Conservation (phyloP, 2,329 filamentous ascomycete species). For the Chaetothyriales sp. region DNA sequence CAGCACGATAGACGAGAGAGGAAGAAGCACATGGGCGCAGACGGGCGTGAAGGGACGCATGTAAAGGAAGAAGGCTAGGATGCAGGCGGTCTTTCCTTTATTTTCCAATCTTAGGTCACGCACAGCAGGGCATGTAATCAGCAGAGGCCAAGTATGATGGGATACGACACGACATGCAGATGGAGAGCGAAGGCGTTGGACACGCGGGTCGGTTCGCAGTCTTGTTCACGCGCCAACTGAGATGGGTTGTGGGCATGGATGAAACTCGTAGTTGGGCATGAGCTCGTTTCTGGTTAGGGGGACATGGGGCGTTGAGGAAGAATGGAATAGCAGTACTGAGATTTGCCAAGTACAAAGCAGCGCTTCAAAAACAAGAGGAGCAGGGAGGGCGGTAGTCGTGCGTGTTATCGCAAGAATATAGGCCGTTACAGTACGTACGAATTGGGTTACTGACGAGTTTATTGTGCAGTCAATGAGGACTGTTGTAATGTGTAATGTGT, state of each 20-base stretch:
- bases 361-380: neutral
- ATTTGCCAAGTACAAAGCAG: neutral
- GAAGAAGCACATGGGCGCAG: neutral
- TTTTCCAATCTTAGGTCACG: neutral
- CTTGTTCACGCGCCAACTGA: neutral
- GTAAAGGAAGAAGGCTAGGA: neutral
- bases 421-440: no score
- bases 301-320: neutral
- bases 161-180: neutral
- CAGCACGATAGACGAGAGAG: slow-evolving; percentile 6
- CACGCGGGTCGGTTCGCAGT: neutral
- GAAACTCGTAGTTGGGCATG: neutral
- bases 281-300: neutral
- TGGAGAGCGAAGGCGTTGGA: neutral
- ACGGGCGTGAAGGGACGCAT: neutral
- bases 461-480: no score
- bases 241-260: neutral
- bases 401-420: neutral
- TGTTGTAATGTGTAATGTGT: no score
- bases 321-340: neutral
- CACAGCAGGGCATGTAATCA: neutral
- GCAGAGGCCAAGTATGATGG: neutral
- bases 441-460: no score
- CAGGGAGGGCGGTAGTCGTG: neutral
- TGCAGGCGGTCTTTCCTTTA: no score